Evolutionary conservation across 2,329 filamentous ascomycete genomes (phyloP), one percentile per base, ranked within the genome.

Genomic region (Penicillium freii): DNA sequence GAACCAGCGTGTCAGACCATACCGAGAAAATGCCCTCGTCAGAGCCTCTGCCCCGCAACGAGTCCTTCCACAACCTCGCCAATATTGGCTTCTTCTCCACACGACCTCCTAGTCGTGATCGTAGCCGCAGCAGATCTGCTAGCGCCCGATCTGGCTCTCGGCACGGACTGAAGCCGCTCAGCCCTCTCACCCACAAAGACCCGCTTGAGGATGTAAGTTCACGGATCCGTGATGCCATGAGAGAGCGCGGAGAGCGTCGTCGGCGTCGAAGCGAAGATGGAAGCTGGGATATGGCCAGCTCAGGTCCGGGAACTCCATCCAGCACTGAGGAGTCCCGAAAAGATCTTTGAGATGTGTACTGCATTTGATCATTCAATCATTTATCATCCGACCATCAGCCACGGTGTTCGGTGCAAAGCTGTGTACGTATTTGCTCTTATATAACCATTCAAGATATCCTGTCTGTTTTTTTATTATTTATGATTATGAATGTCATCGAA

Each of bases 21-120:
- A 60, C 59, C 25, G 66, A 70, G 31, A 65, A 58, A 7, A 70
- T 65, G 33, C 60, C 48, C 48, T 70, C 63, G 11, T 66, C 66
- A 34, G 74, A 82, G 72, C 76, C 87, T 84, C 63, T 87, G 1
- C 92, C 93, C 9, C 87, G 90, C 59, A 97, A 96, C 78, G 94
- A 97, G 75, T 94, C 90, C 0, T 97, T 97, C 78, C 88, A 88
- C 74, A 93, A 97, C 73, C 88, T 97, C 62, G 89, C 90, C 13
- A 86, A 84, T 48, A 88, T 96, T 64, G 90, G 89, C 60, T 88
- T 99, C 76, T 99, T 97, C 77, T 91, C 92, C 3, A 94, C 91
- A 17, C 83, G 90, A 31, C 92, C 92, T 5, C 83, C 88, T n/a
- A 95, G 90, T 51, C 87, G 91, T n/a, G 87, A 84, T 51, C 83